Percentiles rank a stretch among this genome's conserved stretches.
Evolutionary conservation across 192 early-diverging fungal species (phyloP).

Genomic region (Coemansia sp.): DNA sequence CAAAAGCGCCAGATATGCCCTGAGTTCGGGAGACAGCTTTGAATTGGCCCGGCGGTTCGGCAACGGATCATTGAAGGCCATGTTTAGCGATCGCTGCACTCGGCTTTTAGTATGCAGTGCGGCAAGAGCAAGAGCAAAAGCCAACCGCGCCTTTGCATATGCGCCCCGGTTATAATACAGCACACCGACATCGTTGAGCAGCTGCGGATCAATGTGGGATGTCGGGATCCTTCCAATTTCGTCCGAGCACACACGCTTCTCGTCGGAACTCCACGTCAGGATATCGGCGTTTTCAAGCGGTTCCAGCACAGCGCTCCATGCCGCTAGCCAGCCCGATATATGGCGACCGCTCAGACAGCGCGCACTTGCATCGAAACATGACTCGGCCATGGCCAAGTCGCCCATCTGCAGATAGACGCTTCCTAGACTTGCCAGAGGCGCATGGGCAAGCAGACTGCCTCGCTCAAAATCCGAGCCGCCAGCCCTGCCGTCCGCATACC

Average conservation of each 20-base stretch:
- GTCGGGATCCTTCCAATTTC: slow-evolving; percentile 5
- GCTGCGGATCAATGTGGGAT: slow-evolving; percentile 41
- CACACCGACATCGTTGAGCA: slow-evolving; percentile 47
- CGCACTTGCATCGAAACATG: slow-evolving; percentile 52
- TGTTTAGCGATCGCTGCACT: slow-evolving; percentile 24
- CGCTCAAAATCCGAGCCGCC: slow-evolving; percentile 14
- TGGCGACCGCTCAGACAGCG: slow-evolving; percentile 36
- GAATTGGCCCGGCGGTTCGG: not conserved
- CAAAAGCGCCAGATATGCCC: slow-evolving; percentile 30
- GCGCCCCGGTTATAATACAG: slow-evolving; percentile 33
- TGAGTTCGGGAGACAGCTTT: slow-evolving; percentile 18
- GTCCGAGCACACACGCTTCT: not conserved
- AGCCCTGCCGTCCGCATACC: not conserved
- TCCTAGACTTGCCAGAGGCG: slow-evolving; percentile 50
- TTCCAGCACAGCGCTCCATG: slow-evolving; percentile 28
- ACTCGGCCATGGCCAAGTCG: slow-evolving; percentile 48
- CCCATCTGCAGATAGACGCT: slow-evolving; percentile 52
- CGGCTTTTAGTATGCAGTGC: slow-evolving; percentile 11
- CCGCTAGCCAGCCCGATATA: slow-evolving; percentile 23
- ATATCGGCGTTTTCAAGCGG: slow-evolving; percentile 6
- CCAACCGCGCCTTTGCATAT: slow-evolving; percentile 16
- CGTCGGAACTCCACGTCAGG: slow-evolving; percentile 21
- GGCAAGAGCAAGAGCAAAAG: slow-evolving; percentile 27
- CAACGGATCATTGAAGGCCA: slow-evolving; percentile 12
- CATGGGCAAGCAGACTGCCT: slow-evolving; percentile 44